Base-by-base conservation (phyloP, 768 basidiomycete genomes). In the Guyanaporus albipodus region DNA sequence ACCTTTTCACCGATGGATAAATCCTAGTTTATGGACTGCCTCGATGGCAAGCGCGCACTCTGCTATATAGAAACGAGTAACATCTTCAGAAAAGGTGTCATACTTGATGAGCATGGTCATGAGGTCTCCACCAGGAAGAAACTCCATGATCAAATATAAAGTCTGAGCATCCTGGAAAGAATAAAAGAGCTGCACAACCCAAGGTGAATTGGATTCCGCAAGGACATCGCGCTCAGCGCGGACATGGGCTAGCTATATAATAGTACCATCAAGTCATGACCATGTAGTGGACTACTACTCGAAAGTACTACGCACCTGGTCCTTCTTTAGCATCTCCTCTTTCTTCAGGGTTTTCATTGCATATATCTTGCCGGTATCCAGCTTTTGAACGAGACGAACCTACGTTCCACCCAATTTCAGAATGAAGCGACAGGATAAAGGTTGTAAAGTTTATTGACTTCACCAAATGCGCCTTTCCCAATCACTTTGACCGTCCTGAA, bases 51-150 rank as follows among this genome's bases (percentile, higher is more conserved):
- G 76, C 40, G 95, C 87, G 68, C 93, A 97, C 70, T 99, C 87
- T n/a, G 96, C 96, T 61, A 99, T 91, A 69, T 99, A 98, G 68
- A 98, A 98, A 42, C 95, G 80, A 46, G 92, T 92, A 12, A 98
- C 95, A 58, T 98, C 96, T 69, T 98, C 95, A 0, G 90, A 90
- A 70, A 98, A 98, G 0, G 94, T 96, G 64, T 97, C 96, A 69
- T 98, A 97, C 70, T 98, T 97, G 76, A 98, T 97, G 48, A 97
- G 76, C 95, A 98, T 98, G 4, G 94, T 96, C 96, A 99, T 97
- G 51, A 98, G 75, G 65, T 99, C 96, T 26, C 96, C 96, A 37
- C 96, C 96, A 45, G 95, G 94, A 37, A 99, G 75, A 68, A 95
- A 99, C 71, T 98, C 96, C 96, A 98, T 98, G 73, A 98, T 88